These are phyloP conservation scores for Leishmania major DNA, from an alignment of 208 protist genomes.

Conservation along the genomic window DNA sequence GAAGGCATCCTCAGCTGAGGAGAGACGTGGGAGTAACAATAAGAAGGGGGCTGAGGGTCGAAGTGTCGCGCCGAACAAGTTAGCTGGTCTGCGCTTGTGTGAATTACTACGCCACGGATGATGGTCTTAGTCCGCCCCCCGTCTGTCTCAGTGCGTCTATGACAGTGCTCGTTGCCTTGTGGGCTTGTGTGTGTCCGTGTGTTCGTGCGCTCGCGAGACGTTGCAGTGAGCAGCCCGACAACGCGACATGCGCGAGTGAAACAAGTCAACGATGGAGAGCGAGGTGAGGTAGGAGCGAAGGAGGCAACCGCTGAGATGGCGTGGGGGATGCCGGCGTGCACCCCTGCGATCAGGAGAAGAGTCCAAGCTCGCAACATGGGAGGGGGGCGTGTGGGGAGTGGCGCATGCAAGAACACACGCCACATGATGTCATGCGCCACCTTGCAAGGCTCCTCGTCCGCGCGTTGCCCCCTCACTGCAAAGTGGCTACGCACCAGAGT, in stretches of 20 bases:
- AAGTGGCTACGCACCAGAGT: background rate
- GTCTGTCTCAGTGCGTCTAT: background rate
- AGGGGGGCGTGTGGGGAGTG: background rate
- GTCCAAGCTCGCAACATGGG: background rate
- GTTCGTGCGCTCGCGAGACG: too few species aligned
- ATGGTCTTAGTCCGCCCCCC: background rate
- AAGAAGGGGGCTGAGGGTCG: background rate
- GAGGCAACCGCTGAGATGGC: background rate
- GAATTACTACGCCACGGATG: too few species aligned
- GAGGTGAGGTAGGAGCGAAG: background rate
- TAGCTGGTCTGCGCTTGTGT: background rate
- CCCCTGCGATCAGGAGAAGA: background rate
- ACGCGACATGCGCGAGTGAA: too few species aligned
- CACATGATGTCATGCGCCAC: background rate
- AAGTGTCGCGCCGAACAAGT: too few species aligned
- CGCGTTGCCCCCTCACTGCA: background rate
- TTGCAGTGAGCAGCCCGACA: background rate
- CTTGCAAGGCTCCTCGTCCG: background rate
- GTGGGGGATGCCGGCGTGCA: background rate
- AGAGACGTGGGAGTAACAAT: too few species aligned
- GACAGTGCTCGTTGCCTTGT: background rate
- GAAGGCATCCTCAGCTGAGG: background rate
- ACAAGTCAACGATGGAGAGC: background rate
- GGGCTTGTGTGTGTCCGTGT: background rate
- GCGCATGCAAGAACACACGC: background rate